Evolutionary conservation across 2,329 filamentous ascomycete genomes (phyloP).

Genomic region (Remersonia thermophila): DNA sequence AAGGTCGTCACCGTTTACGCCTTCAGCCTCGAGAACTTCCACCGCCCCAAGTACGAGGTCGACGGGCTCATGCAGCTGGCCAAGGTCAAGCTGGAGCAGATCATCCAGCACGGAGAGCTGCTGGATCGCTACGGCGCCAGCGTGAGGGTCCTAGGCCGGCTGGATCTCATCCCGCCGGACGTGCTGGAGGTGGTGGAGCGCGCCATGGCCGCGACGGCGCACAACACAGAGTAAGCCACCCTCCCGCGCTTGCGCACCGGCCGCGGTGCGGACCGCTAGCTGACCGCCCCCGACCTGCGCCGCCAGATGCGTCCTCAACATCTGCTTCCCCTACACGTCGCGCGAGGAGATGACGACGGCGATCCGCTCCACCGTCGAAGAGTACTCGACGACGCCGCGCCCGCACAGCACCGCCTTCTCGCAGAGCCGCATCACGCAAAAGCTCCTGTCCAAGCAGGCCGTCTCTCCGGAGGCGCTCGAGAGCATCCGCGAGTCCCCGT

Average conservation of each 20-base stretch:
- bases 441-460: constrained; percentile 57
- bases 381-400: constrained; percentile 64
- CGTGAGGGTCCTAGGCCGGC: constrained; percentile 74
- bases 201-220: constrained; percentile 73
- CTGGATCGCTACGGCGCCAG: constrained; percentile 85
- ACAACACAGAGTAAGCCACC: constrained; percentile 58
- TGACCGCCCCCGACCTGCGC: constrained; percentile 5
- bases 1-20: constrained; percentile 96
- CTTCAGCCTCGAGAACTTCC: constrained; percentile 98
- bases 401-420: constrained; percentile 65
- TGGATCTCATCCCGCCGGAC: constrained; percentile 72
- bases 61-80: constrained; percentile 96
- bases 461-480: constrained; percentile 35
- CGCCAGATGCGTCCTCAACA: constrained; percentile 56
- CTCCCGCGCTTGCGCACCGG: no score
- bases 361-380: constrained; percentile 74
- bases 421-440: constrained; percentile 74
- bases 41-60: constrained; percentile 90
- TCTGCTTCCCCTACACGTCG: constrained; percentile 96
- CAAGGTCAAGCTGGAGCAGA: constrained; percentile 83
- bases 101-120: constrained; percentile 85
- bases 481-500: constrained; percentile 36
- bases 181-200: constrained; percentile 80
- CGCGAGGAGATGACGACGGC: constrained; percentile 89
- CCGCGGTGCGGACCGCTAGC: no score